Base-by-base conservation (phyloP, 768 basidiomycete genomes). In the Leccinum uliginosum region DNA sequence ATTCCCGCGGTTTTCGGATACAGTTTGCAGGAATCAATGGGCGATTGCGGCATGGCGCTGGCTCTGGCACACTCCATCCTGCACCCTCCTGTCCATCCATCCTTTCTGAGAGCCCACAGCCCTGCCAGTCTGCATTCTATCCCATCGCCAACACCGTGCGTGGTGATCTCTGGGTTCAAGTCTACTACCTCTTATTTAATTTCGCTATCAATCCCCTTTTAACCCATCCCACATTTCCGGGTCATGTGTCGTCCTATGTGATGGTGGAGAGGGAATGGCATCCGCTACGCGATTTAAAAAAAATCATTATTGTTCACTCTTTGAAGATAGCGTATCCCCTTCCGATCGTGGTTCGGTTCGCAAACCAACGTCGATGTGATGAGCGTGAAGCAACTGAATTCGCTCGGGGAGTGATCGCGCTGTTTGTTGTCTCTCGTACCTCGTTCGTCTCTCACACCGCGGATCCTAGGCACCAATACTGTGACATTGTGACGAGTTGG, bases 401-500 rank as follows among this genome's bases (percentile, higher is more conserved):
- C 49, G 21, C 34, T 24, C 3, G 50, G 32, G 43, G 27, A 34
- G 29, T 34, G 3, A 49, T 54, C 45, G 11, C 43, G 29, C 35
- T 52, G 29, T 50, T 38, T 29, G 12, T 43, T 24, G 24, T 59
- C 23, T 32, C 45, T 43, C 11, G 23, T 32, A 29, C 49, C 38
- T 47, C 47, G n/a, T 55, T 34, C 59, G 51, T 56, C 32, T 50
- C 58, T 54, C 45, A n/a, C 15, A 58, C 66, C 64, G 66, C 66
- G 66, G 61, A 68, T 68, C 64, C 59, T 59, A 59, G 56, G 67
- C 55, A 21, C 54, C 55, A 43, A 19, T 43, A 44, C 40, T 21
- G 67, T 67, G 67, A 67, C 15, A 4, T 19, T 59, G 67, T 69
- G 67, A 67, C 55, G 60, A 57, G 59, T 53, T 40, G 14, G 30